Conservation (phyloP, 2,329 filamentous ascomycete species). For the Calcarisporium arbuscula region DNA sequence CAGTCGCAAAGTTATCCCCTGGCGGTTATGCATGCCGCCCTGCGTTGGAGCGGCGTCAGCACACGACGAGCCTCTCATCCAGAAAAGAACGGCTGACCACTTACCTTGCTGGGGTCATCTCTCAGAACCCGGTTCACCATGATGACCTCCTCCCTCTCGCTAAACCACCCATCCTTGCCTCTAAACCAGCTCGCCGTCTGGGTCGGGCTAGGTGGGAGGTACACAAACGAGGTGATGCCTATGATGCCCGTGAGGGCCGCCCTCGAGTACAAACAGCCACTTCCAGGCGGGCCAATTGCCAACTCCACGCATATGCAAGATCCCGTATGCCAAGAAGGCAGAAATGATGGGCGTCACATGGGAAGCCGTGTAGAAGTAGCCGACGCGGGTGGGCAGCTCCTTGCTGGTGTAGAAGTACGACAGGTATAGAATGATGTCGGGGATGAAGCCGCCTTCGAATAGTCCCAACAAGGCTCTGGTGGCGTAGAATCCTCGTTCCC, state of each 20-base stretch:
- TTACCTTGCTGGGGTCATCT: conserved; percentile 52
- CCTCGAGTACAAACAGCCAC: conserved; percentile 21
- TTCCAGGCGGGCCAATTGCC: conserved; percentile 31
- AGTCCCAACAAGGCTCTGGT: conserved; percentile 33
- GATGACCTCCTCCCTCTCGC: conserved; percentile 42
- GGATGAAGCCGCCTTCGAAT: conserved; percentile 41
- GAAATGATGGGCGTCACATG: conserved; percentile 47
- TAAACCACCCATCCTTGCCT: conserved; percentile 37
- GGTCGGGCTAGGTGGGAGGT: conserved; percentile 19
- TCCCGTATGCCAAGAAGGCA: conserved; percentile 40
- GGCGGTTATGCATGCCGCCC: conserved; percentile 54
- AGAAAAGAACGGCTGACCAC: too few species aligned
- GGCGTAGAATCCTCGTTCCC: conserved; percentile 30
- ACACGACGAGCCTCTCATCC: too few species aligned
- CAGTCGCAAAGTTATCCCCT: conserved; percentile 34
- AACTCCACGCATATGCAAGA: conserved; percentile 31
- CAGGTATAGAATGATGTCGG: conserved; percentile 48
- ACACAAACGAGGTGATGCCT: conserved; percentile 13
- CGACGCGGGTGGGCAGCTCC: conserved; percentile 62
- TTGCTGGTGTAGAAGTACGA: conserved; percentile 70
- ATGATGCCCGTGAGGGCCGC: conserved; percentile 23
- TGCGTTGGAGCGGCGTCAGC: too few species aligned
- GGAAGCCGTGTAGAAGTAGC: conserved; percentile 64
- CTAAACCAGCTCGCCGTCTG: conserved; percentile 49
- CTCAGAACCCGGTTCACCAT: conserved; percentile 49